These are phyloP conservation scores for Annulohypoxylon truncatum DNA, from an alignment of 2,329 filamentous ascomycete species.

Conservation along the genomic window DNA sequence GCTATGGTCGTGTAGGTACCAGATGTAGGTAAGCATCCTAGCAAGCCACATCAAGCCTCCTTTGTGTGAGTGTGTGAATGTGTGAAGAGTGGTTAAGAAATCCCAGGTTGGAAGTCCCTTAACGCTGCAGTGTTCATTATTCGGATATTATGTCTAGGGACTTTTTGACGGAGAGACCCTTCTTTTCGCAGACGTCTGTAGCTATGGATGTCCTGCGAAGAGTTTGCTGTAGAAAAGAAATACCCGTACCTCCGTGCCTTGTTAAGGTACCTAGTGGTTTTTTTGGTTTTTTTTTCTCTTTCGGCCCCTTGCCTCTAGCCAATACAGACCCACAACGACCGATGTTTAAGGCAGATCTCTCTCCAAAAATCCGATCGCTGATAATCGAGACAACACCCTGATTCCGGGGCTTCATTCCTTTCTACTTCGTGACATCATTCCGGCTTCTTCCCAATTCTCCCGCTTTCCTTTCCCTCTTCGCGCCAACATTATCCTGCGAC, in stretches of 20 bases:
- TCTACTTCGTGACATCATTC: conserved; percentile 41
- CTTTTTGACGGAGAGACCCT: conserved; percentile 7
- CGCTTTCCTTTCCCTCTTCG: conserved; percentile 21
- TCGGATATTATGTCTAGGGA: conserved; percentile 12
- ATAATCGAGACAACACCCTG: conserved; percentile 28
- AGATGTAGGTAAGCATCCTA: too few relatives aligned
- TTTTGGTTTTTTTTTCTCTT: neutral
- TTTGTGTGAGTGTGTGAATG: too few relatives aligned
- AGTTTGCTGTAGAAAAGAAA: neutral
- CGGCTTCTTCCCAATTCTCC: conserved; percentile 28
- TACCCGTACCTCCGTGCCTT: conserved; percentile 1
- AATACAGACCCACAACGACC: conserved; percentile 12
- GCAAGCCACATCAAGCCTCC: conserved; percentile 14
- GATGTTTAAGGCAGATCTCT: conserved; percentile 19
- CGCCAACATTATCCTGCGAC: conserved; percentile 7
- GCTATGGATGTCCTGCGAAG: neutral
- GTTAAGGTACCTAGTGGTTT: neutral
- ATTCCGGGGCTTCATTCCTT: conserved; percentile 22
- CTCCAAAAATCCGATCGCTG: conserved; percentile 27
- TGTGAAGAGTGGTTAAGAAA: neutral
- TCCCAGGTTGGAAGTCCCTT: neutral
- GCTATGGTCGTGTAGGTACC: neutral
- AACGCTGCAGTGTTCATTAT: neutral
- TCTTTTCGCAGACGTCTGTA: conserved; percentile 2
- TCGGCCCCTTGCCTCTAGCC: conserved; percentile 20